Evolutionary conservation across 208 protist species (phyloP).

Genomic region (Leishmania tropica): DNA sequence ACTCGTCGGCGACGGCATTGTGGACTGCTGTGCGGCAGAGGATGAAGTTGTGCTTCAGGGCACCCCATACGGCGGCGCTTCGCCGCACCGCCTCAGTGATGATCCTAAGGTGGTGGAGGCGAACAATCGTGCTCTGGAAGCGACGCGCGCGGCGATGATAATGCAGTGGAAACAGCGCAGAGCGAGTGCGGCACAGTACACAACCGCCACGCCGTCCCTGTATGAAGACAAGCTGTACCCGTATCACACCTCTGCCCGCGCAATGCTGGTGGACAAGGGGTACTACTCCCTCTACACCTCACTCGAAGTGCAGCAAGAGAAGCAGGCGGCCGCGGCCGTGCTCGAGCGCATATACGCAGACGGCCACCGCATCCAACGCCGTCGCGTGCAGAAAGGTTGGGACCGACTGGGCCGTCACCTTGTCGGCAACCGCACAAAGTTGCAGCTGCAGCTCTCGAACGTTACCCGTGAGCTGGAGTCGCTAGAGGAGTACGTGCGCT

Average conservation of each 20-base stretch:
- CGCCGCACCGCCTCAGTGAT: not conserved
- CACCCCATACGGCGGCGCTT: conserved; percentile 6
- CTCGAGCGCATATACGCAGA: conserved; percentile 34
- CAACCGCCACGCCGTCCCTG: not conserved
- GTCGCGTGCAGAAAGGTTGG: conserved; percentile 55
- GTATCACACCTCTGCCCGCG: conserved; percentile 42
- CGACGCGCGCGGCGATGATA: conserved; percentile 5
- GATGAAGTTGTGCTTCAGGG: conserved; percentile 43
- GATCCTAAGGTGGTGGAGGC: not conserved
- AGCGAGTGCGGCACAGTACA: conserved; percentile 2
- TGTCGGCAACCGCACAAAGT: conserved; percentile 26
- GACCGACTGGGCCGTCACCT: conserved; percentile 51
- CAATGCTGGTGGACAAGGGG: conserved; percentile 61
- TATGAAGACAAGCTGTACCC: conserved; percentile 41
- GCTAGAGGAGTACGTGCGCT: conserved; percentile 29
- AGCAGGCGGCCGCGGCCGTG: conserved; percentile 21
- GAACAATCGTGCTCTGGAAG: not conserved
- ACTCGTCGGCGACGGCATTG: conserved; percentile 63
- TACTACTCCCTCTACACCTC: conserved; percentile 54
- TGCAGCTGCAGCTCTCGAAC: conserved; percentile 33
- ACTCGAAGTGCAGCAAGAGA: conserved; percentile 36
- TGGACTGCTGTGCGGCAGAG: conserved; percentile 77
- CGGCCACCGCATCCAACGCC: conserved; percentile 43
- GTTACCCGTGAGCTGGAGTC: conserved; percentile 25
- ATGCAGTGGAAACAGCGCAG: conserved; percentile 14